Conservation (phyloP, 106 monocot species). For the Agapanthus africanus region DNA sequence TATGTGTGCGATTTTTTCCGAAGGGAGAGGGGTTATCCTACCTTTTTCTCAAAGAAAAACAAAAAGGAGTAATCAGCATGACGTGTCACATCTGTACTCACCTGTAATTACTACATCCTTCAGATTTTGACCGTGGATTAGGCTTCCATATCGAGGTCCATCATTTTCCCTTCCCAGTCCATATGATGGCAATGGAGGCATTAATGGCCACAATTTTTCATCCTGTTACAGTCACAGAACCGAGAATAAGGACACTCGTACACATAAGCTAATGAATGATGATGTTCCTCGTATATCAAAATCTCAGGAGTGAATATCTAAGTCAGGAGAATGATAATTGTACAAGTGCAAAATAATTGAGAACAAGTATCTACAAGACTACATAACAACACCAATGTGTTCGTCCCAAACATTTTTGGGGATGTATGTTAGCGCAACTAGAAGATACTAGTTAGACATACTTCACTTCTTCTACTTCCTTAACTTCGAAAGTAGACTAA, state of each 20-base stretch:
- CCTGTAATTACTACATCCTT: slow-evolving; percentile 65
- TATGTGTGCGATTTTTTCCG: no score
- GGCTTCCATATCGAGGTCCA: slow-evolving; percentile 66
- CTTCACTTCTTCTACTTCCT: not conserved
- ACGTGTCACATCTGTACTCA: slow-evolving; percentile 17
- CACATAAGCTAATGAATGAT: not conserved
- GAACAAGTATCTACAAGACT: not conserved
- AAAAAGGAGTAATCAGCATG: not conserved
- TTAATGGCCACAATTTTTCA: slow-evolving; percentile 54
- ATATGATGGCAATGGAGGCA: slow-evolving; percentile 67
- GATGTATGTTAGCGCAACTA: not conserved
- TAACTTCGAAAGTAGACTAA: not conserved
- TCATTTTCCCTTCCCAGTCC: slow-evolving; percentile 54
- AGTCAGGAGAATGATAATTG: not conserved
- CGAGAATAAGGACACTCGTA: not conserved
- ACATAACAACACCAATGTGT: not conserved
- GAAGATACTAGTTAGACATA: not conserved
- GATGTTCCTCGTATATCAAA: not conserved
- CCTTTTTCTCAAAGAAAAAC: not conserved
- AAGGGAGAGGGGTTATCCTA: no score
- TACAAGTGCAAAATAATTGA: not conserved
- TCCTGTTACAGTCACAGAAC: slow-evolving; percentile 26
- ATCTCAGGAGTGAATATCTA: not conserved
- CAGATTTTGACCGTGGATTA: slow-evolving; percentile 67
- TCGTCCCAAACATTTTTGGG: not conserved